phyloP scores from a whole-genome alignment of 2,329 filamentous ascomycete species.

The Tolypocladium cylindrosporum region DNA sequence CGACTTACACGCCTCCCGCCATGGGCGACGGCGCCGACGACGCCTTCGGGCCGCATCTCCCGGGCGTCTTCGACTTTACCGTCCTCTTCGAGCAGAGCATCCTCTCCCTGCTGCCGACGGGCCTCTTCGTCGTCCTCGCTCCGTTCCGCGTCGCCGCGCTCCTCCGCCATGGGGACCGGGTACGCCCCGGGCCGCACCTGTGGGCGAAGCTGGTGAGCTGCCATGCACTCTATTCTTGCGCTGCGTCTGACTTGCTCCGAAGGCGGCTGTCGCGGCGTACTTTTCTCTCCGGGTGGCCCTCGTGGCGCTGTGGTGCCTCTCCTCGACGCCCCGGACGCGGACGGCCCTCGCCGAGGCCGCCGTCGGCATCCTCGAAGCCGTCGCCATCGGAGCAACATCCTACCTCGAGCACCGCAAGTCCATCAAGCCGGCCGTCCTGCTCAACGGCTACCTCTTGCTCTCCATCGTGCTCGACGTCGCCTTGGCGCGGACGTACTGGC shows the following conservation, averaged over 20 bases:
- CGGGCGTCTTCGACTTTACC: neutral
- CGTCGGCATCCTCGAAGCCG: neutral
- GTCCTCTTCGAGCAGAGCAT: neutral
- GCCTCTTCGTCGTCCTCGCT: neutral
- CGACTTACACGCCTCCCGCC: neutral
- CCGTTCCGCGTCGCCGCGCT: neutral
- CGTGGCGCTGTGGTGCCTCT: neutral
- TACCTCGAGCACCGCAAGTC: neutral
- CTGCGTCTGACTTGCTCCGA: neutral
- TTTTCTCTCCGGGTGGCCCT: neutral
- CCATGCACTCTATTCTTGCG: neutral
- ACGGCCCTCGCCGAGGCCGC: neutral
- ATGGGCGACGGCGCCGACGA: neutral
- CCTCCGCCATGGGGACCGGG: neutral
- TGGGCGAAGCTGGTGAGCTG: neutral
- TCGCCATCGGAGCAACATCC: neutral
- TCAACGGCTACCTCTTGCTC: neutral
- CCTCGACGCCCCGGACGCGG: neutral
- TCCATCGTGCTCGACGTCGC: neutral
- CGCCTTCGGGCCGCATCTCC: neutral
- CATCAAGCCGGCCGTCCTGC: neutral
- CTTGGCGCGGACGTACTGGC: neutral
- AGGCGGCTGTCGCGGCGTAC: neutral
- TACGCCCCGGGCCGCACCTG: neutral
- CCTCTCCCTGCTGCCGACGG: neutral